A percentile compares a stretch with the other conserved stretches of the same genome.
These are phyloP conservation scores for Silene conica DNA, from an alignment of 148 eudicot genomes.

Conservation along the genomic window DNA sequence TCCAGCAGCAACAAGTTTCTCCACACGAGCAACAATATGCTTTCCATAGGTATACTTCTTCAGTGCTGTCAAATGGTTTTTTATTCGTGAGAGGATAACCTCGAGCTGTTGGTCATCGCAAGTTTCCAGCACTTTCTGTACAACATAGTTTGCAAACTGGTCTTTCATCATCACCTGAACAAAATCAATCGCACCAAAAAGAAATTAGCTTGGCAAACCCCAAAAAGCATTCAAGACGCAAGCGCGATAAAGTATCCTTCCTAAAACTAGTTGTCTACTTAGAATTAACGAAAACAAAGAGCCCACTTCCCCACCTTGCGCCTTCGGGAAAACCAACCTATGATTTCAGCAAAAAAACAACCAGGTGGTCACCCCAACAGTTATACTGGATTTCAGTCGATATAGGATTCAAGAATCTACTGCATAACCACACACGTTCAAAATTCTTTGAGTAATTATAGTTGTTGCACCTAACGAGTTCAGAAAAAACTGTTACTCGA, in stretches of 20 bases:
- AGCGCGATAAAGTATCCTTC: background rate
- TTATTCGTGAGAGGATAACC: constrained; percentile 61
- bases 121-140: constrained; percentile 82
- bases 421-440: background rate
- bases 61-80: constrained; percentile 73
- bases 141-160: constrained; percentile 71
- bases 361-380: background rate
- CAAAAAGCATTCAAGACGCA: background rate
- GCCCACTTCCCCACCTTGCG: background rate
- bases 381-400: background rate
- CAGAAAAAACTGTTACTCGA: background rate
- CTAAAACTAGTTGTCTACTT: background rate
- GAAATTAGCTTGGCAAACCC: background rate
- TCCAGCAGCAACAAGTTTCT: constrained; percentile 87
- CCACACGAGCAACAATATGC: constrained; percentile 92
- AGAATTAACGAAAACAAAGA: too few species aligned
- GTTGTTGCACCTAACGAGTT: too few species aligned
- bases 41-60: constrained; percentile 88
- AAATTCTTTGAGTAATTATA: background rate
- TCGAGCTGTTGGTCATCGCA: constrained; percentile 88
- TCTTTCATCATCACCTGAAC: constrained; percentile 77
- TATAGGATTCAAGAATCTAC: background rate
- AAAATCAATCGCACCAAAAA: constrained; percentile 12
- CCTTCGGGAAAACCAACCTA: background rate
- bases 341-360: background rate